Percentiles rank a stretch among this genome's conserved stretches.
Conservation (phyloP, 2,329 filamentous ascomycete genomes). For the Aspergillus costaricaensis region DNA sequence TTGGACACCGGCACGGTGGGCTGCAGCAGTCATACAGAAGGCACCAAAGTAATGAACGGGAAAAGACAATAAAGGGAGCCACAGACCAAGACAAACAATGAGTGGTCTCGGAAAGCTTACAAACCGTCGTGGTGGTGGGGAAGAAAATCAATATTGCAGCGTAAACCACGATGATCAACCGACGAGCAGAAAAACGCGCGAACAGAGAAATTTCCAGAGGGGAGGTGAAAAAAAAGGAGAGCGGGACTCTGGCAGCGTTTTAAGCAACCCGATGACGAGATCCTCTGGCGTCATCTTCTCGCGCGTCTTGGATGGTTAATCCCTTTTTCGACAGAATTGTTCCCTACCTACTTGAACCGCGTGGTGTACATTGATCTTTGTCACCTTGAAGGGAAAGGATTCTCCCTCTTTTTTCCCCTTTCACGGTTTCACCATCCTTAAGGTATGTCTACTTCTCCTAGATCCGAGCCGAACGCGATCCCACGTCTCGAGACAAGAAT, state of each 20-base stretch:
- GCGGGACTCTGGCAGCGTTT: conserved; percentile 3
- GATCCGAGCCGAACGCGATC: not conserved
- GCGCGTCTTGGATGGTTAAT: not conserved
- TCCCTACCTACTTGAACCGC: not conserved
- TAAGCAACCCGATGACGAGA: conserved; percentile 8
- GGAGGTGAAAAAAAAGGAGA: not conserved
- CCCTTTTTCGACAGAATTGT: not conserved
- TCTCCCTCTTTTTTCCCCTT: not conserved
- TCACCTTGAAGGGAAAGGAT: not conserved
- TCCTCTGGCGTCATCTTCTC: conserved; percentile 9
- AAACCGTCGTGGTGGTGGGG: conserved; percentile 4
- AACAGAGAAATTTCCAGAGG: not conserved
- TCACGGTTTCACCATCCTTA: not conserved
- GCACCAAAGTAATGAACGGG: not conserved
- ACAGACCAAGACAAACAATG: not conserved
- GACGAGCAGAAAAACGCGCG: not conserved
- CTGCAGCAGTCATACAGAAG: conserved; percentile 10
- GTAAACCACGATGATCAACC: conserved; percentile 6
- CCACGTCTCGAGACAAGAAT: not conserved
- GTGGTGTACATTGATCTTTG: not conserved
- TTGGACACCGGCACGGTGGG: conserved; percentile 18
- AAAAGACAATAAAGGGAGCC: not conserved
- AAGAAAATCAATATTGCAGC: conserved; percentile 4
- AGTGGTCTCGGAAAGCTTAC: not conserved
- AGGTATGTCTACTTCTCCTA: not conserved